phyloP scores from a whole-genome alignment of 331 rosid species.

The Rhamnella rubrinervis region DNA sequence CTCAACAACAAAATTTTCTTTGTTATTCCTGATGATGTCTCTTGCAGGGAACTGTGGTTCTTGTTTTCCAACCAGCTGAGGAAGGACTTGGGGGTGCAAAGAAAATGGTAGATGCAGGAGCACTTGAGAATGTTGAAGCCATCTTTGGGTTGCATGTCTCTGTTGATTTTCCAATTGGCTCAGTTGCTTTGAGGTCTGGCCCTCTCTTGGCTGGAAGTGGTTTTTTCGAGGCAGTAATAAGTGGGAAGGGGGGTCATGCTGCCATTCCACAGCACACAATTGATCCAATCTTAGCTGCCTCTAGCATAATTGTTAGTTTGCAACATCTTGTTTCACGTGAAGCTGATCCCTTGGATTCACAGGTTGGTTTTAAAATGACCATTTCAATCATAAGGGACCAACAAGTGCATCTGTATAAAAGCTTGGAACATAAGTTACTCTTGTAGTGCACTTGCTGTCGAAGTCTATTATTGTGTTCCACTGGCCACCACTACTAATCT shows the following conservation, averaged over 20 bases:
- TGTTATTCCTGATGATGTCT: constrained; percentile 1
- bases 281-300: constrained; percentile 77
- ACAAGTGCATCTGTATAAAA: neutral
- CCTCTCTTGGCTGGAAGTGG: constrained; percentile 60
- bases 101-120: constrained; percentile 56
- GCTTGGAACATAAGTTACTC: neutral
- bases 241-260: constrained; percentile 85
- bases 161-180: constrained; percentile 34
- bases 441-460: neutral
- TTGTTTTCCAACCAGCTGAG: constrained; percentile 88
- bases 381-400: neutral
- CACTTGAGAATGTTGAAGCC: constrained; percentile 52
- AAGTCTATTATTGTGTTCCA: no score
- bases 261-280: constrained; percentile 76
- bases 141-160: constrained; percentile 64
- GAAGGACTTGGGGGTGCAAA: constrained; percentile 83
- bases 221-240: constrained; percentile 70
- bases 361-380: constrained; percentile 37
- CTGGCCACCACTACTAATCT: no score
- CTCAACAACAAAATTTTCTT: neutral
- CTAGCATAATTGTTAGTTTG: constrained; percentile 66
- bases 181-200: constrained; percentile 59
- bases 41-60: constrained; percentile 65
- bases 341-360: constrained; percentile 78
- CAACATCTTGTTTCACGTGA: constrained; percentile 86